Conservation (phyloP, 345 rosid species). For the Hibiscus syriacus region DNA sequence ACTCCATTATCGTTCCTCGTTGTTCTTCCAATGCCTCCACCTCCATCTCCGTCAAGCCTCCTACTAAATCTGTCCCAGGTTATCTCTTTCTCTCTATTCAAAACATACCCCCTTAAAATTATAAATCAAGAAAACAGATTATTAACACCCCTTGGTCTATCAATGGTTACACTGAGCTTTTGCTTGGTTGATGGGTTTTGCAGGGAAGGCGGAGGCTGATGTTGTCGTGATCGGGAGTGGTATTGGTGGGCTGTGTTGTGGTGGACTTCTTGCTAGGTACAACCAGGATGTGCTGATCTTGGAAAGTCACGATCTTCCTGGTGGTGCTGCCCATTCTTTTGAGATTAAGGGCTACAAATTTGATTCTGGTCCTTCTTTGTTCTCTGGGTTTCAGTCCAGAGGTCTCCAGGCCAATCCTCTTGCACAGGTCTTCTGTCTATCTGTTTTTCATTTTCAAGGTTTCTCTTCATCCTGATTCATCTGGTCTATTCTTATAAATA, state of each 20-base stretch:
- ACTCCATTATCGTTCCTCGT: slow-evolving; percentile 20
- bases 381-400: slow-evolving; percentile 85
- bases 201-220: slow-evolving; percentile 83
- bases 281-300: slow-evolving; percentile 67
- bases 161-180: no score
- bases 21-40: slow-evolving; percentile 39
- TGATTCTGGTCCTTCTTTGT: slow-evolving; percentile 90
- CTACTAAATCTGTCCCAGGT: slow-evolving; percentile 36
- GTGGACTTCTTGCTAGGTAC: slow-evolving; percentile 79
- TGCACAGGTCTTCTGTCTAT: slow-evolving; percentile 53
- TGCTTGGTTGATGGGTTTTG: background rate
- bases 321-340: slow-evolving; percentile 89
- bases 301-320: slow-evolving; percentile 85
- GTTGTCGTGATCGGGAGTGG: slow-evolving; percentile 87
- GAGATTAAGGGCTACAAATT: slow-evolving; percentile 73
- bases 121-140: no score
- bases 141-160: no score
- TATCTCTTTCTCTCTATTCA: slow-evolving; percentile 14
- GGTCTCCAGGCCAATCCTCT: slow-evolving; percentile 95
- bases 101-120: background rate
- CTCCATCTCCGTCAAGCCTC: slow-evolving; percentile 24
- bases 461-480: background rate
- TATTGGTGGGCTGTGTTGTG: slow-evolving; percentile 83
- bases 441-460: background rate
- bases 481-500: background rate